These are phyloP conservation scores for Phanerochaete sordida DNA, from an alignment of 768 basidiomycete genomes.

Conservation along the genomic window DNA sequence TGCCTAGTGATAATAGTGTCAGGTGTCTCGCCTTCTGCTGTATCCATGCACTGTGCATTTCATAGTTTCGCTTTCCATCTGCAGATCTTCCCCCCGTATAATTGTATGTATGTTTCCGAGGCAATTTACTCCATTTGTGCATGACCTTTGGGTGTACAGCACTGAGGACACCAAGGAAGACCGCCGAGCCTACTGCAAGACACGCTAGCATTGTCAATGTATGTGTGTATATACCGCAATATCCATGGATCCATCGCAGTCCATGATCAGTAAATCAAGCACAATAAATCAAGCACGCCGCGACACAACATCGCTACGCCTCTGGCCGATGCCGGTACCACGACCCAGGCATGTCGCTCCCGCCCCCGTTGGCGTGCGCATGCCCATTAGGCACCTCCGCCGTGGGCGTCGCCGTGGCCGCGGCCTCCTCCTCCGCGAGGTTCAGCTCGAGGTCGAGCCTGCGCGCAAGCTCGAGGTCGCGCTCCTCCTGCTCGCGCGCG, in stretches of 20 bases:
- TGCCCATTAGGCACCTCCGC: neutral
- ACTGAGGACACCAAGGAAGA: too few species aligned
- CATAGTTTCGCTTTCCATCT: neutral
- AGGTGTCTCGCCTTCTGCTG: neutral
- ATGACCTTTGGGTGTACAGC: neutral
- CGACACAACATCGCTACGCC: too few species aligned
- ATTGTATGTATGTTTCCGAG: neutral
- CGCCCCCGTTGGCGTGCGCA: neutral
- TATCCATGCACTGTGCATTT: neutral
- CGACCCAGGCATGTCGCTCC: conserved; percentile 1
- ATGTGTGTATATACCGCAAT: too few species aligned
- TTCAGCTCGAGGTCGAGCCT: conserved; percentile 56
- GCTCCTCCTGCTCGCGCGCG: conserved; percentile 35
- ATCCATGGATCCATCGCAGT: too few species aligned
- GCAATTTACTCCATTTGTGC: neutral
- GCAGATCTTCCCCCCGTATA: neutral
- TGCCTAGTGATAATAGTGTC: neutral
- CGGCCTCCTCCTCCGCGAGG: conserved; percentile 13
- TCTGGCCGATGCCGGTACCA: conserved; percentile 8
- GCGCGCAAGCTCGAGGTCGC: conserved; percentile 43
- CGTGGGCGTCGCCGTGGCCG: neutral
- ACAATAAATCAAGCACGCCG: too few species aligned
- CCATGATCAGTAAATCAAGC: too few species aligned
- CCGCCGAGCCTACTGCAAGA: too few species aligned
- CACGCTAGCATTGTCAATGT: too few species aligned